Percentiles rank a stretch among this genome's conserved stretches.
phyloP scores from a whole-genome alignment of 2,329 filamentous ascomycete genomes.

The Epichloe elymi region DNA sequence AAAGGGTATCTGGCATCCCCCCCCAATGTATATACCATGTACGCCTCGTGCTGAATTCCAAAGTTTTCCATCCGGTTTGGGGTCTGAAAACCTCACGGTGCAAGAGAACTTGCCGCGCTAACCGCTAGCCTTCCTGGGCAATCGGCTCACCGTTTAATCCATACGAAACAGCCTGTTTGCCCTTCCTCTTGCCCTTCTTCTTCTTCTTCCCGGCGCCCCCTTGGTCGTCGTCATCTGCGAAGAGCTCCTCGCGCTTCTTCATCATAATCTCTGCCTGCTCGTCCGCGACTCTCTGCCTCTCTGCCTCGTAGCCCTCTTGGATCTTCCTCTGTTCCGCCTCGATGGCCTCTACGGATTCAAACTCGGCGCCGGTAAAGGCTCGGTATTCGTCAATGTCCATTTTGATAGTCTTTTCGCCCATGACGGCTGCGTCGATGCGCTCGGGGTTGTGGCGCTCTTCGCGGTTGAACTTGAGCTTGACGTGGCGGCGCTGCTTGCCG shows the following conservation, averaged over 20 bases:
- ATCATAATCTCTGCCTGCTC: conserved; percentile 34
- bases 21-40: neutral
- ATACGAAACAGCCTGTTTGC: conserved; percentile 20
- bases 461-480: conserved; percentile 73
- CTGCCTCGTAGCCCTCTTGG: conserved; percentile 31
- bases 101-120: conserved; percentile 2
- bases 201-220: conserved; percentile 22
- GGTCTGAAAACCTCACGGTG: no score
- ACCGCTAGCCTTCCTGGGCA: conserved; percentile 10
- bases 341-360: conserved; percentile 41
- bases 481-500: conserved; percentile 54
- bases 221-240: conserved; percentile 27
- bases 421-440: conserved; percentile 51
- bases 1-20: no score
- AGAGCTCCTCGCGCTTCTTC: conserved; percentile 35
- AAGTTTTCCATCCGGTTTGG: no score
- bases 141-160: conserved; percentile 26
- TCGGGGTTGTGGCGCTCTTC: conserved; percentile 57
- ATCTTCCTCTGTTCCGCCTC: conserved; percentile 39
- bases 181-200: conserved; percentile 19
- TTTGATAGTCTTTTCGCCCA: conserved; percentile 41
- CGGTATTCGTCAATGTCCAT: conserved; percentile 51
- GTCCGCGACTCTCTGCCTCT: conserved; percentile 28
- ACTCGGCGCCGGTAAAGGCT: conserved; percentile 36
- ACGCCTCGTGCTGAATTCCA: neutral